Evolutionary conservation across 768 basidiomycete species (phyloP).

Genomic region (Boletus reticuloceps): DNA sequence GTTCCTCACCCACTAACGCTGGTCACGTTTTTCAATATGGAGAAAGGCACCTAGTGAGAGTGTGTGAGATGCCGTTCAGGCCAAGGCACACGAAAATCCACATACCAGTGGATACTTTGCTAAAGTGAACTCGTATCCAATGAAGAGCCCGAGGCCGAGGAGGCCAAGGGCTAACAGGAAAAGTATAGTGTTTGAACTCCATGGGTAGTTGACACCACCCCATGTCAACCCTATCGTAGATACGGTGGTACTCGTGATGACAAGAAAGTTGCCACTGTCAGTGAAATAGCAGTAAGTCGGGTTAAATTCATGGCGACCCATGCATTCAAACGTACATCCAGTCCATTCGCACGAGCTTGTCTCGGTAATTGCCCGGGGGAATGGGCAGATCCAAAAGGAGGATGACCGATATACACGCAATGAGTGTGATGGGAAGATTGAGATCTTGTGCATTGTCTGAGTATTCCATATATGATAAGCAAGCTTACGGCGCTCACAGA

Average conservation of each 20-base stretch:
- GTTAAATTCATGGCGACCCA: too few species aligned
- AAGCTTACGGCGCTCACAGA: slow-evolving; percentile 27
- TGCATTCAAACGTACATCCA: slow-evolving; percentile 37
- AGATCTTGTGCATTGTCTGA: slow-evolving; percentile 28
- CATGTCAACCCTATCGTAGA: slow-evolving; percentile 44
- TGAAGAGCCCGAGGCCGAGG: slow-evolving; percentile 35
- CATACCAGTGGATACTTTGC: slow-evolving; percentile 32
- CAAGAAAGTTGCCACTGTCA: slow-evolving; percentile 40
- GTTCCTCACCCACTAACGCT: slow-evolving; percentile 24
- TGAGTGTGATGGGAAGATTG: slow-evolving; percentile 37
- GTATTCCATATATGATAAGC: neutral
- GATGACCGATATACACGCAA: slow-evolving; percentile 28
- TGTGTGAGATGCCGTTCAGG: neutral
- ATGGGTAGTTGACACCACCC: slow-evolving; percentile 44
- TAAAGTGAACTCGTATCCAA: slow-evolving; percentile 38
- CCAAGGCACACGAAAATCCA: neutral
- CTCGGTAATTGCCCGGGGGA: slow-evolving; percentile 31
- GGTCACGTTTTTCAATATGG: slow-evolving; percentile 28
- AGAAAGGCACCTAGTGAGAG: slow-evolving; percentile 9
- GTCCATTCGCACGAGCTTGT: slow-evolving; percentile 40
- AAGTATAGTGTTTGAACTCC: slow-evolving; percentile 40
- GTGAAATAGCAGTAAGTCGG: neutral
- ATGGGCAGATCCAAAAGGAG: slow-evolving; percentile 34
- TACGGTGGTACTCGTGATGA: slow-evolving; percentile 36
- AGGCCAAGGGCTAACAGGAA: slow-evolving; percentile 43